These are phyloP conservation scores for Zoysia japonica DNA, from an alignment of 176 grass and related monocot genomes.

Conservation along the genomic window DNA sequence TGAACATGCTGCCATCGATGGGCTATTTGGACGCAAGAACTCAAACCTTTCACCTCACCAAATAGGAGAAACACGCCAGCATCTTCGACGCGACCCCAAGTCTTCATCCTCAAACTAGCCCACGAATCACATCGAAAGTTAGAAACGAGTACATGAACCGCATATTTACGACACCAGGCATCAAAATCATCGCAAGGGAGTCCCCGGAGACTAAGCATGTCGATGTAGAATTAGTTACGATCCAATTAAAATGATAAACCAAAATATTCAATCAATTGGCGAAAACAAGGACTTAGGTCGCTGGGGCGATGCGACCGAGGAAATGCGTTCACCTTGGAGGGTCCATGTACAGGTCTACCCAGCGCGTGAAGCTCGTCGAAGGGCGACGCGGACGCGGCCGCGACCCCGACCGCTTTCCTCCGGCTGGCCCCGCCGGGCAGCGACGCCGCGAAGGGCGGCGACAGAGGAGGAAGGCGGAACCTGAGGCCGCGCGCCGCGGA, in stretches of 20 bases:
- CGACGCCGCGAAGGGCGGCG: slow-evolving; percentile 11
- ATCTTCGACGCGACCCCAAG: not conserved
- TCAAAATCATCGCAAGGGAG: not conserved
- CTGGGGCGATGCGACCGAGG: slow-evolving; percentile 41
- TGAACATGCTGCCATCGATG: not conserved
- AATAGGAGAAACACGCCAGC: not conserved
- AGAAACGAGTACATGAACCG: not conserved
- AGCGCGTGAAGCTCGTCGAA: slow-evolving; percentile 71
- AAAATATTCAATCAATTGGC: not conserved
- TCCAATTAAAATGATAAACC: not conserved
- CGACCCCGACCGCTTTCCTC: slow-evolving; percentile 38
- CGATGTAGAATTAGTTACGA: not conserved
- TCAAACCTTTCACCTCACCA: not conserved
- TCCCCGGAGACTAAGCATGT: not conserved
- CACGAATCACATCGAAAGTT: not conserved
- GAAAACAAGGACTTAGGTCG: not conserved
- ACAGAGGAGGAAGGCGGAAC: not conserved
- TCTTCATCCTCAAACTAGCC: not conserved
- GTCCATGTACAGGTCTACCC: slow-evolving; percentile 33
- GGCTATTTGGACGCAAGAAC: not conserved
- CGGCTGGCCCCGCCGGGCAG: not conserved
- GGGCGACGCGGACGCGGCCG: slow-evolving; percentile 60
- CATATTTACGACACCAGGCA: not conserved
- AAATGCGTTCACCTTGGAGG: slow-evolving; percentile 50
- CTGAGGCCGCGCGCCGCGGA: slow-evolving; percentile 34